Percentiles rank a stretch among this genome's conserved stretches.
phyloP scores from a whole-genome alignment of 192 early-diverging fungal genomes.

The Cladochytrium replicatum region DNA sequence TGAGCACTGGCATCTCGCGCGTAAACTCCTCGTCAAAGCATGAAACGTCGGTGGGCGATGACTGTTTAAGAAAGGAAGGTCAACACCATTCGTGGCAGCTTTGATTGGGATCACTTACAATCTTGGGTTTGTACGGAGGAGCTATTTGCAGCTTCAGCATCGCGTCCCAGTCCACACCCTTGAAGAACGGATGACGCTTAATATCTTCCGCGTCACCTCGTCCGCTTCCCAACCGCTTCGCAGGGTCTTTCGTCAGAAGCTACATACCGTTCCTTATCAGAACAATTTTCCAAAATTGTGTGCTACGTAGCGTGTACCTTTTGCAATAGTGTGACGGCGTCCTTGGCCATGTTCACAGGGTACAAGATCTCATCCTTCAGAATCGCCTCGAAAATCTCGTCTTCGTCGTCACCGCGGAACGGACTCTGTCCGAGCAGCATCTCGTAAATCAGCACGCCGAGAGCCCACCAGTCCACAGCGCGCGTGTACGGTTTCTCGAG shows the following conservation, averaged over 20 bases:
- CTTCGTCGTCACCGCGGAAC: slow-evolving; percentile 92
- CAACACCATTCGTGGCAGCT: slow-evolving; percentile 6
- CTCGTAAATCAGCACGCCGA: slow-evolving; percentile 54
- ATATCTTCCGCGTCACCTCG: slow-evolving; percentile 85
- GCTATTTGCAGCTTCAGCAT: slow-evolving; percentile 78
- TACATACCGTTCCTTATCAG: slow-evolving; percentile 21
- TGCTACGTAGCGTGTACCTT: too few species aligned
- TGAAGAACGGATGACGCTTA: slow-evolving; percentile 88
- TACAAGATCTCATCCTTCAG: slow-evolving; percentile 92
- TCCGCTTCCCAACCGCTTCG: slow-evolving; percentile 72
- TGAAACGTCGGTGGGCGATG: slow-evolving; percentile 71
- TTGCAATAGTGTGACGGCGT: slow-evolving; percentile 86
- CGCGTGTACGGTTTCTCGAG: slow-evolving; percentile 88
- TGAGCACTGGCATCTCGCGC: slow-evolving; percentile 82
- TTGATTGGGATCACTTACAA: slow-evolving; percentile 43
- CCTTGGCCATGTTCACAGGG: slow-evolving; percentile 85
- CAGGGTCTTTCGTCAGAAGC: slow-evolving; percentile 82
- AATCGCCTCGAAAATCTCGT: slow-evolving; percentile 97
- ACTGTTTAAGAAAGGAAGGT: slow-evolving; percentile 22
- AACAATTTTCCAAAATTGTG: slow-evolving; percentile 3
- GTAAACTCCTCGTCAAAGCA: slow-evolving; percentile 99
- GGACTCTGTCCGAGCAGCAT: slow-evolving; percentile 71
- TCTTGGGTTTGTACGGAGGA: slow-evolving; percentile 84
- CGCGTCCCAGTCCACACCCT: slow-evolving; percentile 91
- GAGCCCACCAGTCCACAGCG: slow-evolving; percentile 99